Conservation (phyloP, 305 asterid genomes). For the Withania somnifera region DNA sequence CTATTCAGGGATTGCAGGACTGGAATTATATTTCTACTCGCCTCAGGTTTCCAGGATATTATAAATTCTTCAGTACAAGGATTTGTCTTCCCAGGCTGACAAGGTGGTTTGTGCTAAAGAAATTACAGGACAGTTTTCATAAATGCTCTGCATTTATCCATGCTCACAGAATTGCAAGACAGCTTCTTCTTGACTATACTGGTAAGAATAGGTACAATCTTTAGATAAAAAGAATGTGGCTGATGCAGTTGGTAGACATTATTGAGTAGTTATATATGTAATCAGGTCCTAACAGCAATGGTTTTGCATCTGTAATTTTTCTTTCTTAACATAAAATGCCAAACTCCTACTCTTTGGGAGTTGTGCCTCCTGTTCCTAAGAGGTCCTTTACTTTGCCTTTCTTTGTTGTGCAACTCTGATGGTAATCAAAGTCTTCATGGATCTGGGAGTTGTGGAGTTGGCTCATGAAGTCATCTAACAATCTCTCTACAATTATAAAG, state of each 20-base stretch:
- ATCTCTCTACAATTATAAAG: background rate
- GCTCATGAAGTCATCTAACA: background rate
- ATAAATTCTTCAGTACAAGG: background rate
- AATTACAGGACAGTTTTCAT: background rate
- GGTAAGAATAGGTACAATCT: background rate
- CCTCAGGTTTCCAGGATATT: background rate
- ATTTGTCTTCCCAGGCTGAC: background rate
- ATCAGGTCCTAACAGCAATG: background rate
- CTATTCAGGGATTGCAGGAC: background rate
- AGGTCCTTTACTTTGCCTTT: background rate
- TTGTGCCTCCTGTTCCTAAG: background rate
- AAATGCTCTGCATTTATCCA: constrained; percentile 1
- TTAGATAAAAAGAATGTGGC: background rate
- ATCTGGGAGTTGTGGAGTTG: background rate
- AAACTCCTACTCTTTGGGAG: background rate
- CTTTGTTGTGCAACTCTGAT: background rate
- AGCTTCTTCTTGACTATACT: constrained; percentile 1
- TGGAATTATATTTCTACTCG: background rate
- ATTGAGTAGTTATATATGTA: background rate
- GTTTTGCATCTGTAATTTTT: background rate
- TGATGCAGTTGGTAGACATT: background rate
- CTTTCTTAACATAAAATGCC: background rate
- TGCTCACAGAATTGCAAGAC: background rate
- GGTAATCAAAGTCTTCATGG: background rate
- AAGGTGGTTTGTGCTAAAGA: background rate